phyloP scores from a whole-genome alignment of 768 basidiomycete genomes.

The Lyophyllum atratum region DNA sequence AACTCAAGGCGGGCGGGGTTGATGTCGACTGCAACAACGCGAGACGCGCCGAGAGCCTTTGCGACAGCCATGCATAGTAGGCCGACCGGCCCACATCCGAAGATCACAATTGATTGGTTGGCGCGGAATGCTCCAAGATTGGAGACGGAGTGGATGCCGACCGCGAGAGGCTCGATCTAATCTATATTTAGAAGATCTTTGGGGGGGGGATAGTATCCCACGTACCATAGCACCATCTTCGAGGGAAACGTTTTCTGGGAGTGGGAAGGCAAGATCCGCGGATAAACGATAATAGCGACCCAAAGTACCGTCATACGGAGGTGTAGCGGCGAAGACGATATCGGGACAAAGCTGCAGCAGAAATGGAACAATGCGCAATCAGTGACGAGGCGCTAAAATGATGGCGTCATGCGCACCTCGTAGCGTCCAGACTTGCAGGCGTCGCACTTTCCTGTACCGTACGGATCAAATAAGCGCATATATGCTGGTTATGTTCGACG shows the following conservation, averaged over 20 bases:
- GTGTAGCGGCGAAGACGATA: conserved; percentile 90
- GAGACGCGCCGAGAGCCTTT: conserved; percentile 84
- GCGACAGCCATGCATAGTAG: conserved; percentile 95
- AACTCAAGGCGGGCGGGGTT: conserved; percentile 78
- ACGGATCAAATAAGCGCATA: conserved; percentile 6
- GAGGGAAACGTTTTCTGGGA: conserved; percentile 82
- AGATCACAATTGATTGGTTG: conserved; percentile 77
- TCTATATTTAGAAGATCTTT: conserved; percentile 1
- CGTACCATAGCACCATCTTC: conserved; percentile 94
- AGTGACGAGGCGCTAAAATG: neutral
- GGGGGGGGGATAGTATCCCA: neutral
- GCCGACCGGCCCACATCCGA: conserved; percentile 89
- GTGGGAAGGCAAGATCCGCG: conserved; percentile 78
- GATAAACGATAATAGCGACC: conserved; percentile 85
- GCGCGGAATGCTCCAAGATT: conserved; percentile 73
- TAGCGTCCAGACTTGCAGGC: conserved; percentile 84
- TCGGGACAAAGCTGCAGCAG: conserved; percentile 77
- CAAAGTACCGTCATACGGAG: conserved; percentile 91
- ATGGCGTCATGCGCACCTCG: conserved; percentile 49
- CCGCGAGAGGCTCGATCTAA: conserved; percentile 93
- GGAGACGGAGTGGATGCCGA: conserved; percentile 86
- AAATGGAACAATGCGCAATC: neutral
- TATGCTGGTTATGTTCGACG: conserved; percentile 19
- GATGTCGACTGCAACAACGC: conserved; percentile 85
- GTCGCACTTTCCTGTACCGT: conserved; percentile 57